These are phyloP conservation scores for Ceratocystis eucalypticola DNA, from an alignment of 2,329 filamentous ascomycete genomes.

Conservation along the genomic window DNA sequence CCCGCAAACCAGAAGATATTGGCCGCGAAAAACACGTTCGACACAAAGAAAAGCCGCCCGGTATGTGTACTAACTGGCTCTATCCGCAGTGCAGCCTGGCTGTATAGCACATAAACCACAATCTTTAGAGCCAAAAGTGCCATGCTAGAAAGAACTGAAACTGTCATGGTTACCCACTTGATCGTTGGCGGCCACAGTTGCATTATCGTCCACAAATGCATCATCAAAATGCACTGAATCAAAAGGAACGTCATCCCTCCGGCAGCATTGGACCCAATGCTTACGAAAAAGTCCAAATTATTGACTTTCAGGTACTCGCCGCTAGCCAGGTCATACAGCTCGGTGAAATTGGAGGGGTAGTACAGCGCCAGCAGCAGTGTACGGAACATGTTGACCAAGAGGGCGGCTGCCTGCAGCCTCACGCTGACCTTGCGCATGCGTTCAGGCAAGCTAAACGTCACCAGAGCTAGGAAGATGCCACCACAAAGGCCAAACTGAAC, in stretches of 20 bases:
- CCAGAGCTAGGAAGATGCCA: conserved; percentile 50
- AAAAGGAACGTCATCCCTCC: conserved; percentile 28
- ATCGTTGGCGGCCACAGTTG: conserved; percentile 32
- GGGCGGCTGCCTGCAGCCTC: conserved; percentile 47
- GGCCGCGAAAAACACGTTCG: conserved; percentile 29
- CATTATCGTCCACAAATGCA: conserved; percentile 42
- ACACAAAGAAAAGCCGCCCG: conserved; percentile 28
- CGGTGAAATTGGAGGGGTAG: conserved; percentile 46
- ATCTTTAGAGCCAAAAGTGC: conserved; percentile 23
- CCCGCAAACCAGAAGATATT: conserved; percentile 42
- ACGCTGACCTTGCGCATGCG: conserved; percentile 54
- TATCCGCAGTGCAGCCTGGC: conserved; percentile 22
- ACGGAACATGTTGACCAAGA: conserved; percentile 48
- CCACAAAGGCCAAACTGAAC: conserved; percentile 56
- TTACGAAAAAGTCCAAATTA: conserved; percentile 26
- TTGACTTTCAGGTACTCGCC: conserved; percentile 40
- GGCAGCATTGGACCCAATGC: conserved; percentile 32
- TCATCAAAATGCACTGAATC: conserved; percentile 35
- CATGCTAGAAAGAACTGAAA: conserved; percentile 24
- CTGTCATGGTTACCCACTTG: conserved; percentile 24
- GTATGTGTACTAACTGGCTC: neutral
- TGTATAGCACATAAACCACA: conserved; percentile 22
- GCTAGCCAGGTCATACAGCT: conserved; percentile 47
- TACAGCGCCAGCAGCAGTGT: conserved; percentile 43
- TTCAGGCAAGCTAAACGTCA: conserved; percentile 50